These are phyloP conservation scores for Calonectria pseudoturangicola DNA, from an alignment of 2,329 filamentous ascomycete species.

Conservation along the genomic window DNA sequence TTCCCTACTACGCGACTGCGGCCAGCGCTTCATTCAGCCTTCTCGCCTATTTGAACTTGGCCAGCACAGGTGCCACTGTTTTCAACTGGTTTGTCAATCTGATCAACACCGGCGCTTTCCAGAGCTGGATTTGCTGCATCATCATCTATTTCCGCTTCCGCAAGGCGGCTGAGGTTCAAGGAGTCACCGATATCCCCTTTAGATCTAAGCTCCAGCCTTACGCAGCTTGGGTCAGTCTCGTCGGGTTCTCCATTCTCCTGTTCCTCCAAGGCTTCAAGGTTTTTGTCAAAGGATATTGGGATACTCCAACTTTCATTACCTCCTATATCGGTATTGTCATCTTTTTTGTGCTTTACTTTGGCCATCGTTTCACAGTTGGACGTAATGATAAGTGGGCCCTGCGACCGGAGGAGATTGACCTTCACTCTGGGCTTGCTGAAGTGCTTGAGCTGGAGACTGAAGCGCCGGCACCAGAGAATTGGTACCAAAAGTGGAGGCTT, in stretches of 20 bases:
- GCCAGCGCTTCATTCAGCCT: constrained; percentile 37
- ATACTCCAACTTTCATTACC: constrained; percentile 33
- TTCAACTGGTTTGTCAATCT: constrained; percentile 46
- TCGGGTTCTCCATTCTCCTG: constrained; percentile 32
- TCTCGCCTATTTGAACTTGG: constrained; percentile 41
- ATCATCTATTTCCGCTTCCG: constrained; percentile 41
- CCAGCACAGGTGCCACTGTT: constrained; percentile 29
- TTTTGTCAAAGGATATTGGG: constrained; percentile 38
- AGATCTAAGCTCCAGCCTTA: constrained; percentile 38
- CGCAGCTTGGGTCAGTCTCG: constrained; percentile 28
- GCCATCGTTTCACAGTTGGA: constrained; percentile 32
- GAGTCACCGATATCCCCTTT: constrained; percentile 35
- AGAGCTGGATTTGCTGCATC: constrained; percentile 42
- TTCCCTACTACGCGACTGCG: constrained; percentile 50
- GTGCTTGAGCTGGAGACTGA: constrained; percentile 33
- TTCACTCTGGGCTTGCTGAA: constrained; percentile 31
- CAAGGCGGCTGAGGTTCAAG: constrained; percentile 36
- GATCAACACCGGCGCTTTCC: constrained; percentile 40
- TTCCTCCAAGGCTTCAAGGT: constrained; percentile 41
- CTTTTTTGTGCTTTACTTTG: constrained; percentile 34
- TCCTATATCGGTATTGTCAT: constrained; percentile 40
- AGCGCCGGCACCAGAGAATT: constrained; percentile 24
- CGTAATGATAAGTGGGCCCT: constrained; percentile 24
- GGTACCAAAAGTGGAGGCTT: constrained; percentile 33
- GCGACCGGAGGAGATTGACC: constrained; percentile 31